Evolutionary conservation across 2,329 filamentous ascomycete genomes (phyloP), one percentile per base, ranked within the genome.

Genomic region (Ceratocystis diversiconidia): DNA sequence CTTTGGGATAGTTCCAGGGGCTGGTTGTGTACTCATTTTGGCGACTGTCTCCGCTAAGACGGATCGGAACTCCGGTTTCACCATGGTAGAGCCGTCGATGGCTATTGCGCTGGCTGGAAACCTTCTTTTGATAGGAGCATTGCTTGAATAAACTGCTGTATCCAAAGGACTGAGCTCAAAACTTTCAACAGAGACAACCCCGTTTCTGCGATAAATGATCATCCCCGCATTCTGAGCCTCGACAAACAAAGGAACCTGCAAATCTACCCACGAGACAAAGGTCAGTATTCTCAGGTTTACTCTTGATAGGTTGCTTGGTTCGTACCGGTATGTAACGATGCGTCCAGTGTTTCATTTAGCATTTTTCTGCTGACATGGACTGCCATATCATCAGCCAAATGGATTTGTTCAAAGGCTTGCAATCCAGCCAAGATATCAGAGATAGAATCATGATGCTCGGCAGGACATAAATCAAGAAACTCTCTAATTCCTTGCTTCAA

Each of bases 151-250:
- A 1, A 74, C 71, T 0, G 65, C 67, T 0, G 61, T 0, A 52
- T 75, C 73, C 0, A 52, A 30, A 0, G 74, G 71, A 0, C 71
- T 71, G 0, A 77, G 63, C 61, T 77, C 75, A 48, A 76, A 76
- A 22, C 66, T 69, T 12, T 52, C 48, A 2, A 52, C 2, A 22
- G 48, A 22, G n/a, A 25, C 25, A 52, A 6, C n/a, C 3, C 48
- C 1, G 8, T 8, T n/a, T 3, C n/a, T 52, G 8, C 25, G 50
- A 4, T 8, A 55, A 36, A 76, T 69, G 1, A 77, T 32, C 0
- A 77, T 28, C 0, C 71, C 75, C 0, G 74, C 73, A 62, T 77
- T 77, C 64, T 77, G 75, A 0, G 66, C 69, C 4, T 61, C 44
- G 22, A 76, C 63, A 41, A 74, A 67, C 4, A 75, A 63, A 0